phyloP scores from a whole-genome alignment of 2,329 filamentous ascomycete species.

The Stachybotrys echinatus region DNA sequence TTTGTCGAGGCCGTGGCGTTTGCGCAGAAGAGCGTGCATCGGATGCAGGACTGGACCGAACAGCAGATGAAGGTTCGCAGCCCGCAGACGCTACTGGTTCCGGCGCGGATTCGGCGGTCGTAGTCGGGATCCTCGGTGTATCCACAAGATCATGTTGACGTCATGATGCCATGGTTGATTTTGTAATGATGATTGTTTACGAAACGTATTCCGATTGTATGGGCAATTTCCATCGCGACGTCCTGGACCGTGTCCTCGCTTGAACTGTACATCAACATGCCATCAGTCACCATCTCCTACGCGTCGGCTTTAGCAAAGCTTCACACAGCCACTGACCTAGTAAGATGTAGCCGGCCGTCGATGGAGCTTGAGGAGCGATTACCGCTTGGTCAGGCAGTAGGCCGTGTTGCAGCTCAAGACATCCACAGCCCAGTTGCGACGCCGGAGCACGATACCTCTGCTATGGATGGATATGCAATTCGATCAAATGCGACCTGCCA shows the following conservation, averaged over 20 bases:
- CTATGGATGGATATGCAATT: conserved; percentile 1
- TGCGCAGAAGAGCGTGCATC: conserved; percentile 11
- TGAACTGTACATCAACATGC: neutral
- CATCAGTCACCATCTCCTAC: neutral
- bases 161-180: neutral
- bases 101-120: conserved; percentile 3
- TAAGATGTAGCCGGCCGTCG: neutral
- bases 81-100: conserved; percentile 29
- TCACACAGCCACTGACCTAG: neutral
- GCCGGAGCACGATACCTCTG: neutral
- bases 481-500: neutral
- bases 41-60: conserved; percentile 24
- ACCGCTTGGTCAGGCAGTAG: neutral
- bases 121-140: neutral
- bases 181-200: neutral
- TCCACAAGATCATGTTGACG: neutral
- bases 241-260: too few species aligned
- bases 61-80: conserved; percentile 25
- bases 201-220: too few species aligned
- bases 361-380: neutral
- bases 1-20: conserved; percentile 15
- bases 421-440: neutral
- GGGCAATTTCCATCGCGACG: too few species aligned
- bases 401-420: neutral
- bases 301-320: neutral